Conservation (phyloP, 179 eudicot genomes). For the Spergularia azorica region DNA sequence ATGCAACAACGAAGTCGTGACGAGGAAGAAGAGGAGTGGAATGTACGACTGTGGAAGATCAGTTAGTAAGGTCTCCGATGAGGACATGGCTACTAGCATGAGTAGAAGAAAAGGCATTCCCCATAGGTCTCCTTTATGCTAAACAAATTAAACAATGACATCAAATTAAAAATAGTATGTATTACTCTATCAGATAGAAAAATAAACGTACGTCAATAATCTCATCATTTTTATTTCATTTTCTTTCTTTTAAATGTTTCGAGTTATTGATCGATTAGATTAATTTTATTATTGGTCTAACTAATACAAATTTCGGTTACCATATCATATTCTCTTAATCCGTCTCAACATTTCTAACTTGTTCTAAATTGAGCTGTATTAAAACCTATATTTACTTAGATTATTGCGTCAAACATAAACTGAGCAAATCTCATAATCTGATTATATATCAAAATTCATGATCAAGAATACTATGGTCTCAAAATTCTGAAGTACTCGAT, state of each 20-base stretch:
- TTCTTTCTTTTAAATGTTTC: constrained; percentile 8
- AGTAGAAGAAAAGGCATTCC: constrained; percentile 94
- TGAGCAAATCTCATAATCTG: no score
- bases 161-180: no score
- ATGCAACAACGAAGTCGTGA: constrained; percentile 53
- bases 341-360: not conserved
- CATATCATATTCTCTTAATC: not conserved
- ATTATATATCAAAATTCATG: no score
- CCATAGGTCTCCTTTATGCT: constrained; percentile 89
- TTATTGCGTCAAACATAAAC: no score
- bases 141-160: not conserved
- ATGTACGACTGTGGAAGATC: constrained; percentile 64
- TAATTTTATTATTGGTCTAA: constrained; percentile 14
- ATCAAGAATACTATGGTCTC: no score
- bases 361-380: not conserved
- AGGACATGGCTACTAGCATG: constrained; percentile 89
- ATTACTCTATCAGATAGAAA: not conserved
- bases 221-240: constrained; percentile 11
- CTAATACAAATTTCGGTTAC: constrained; percentile 25
- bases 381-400: no score
- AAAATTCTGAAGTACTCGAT: no score
- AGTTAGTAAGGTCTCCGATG: constrained; percentile 55
- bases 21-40: constrained; percentile 75
- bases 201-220: constrained; percentile 10
- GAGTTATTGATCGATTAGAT: constrained; percentile 20